A percentile compares a stretch with the other conserved stretches of the same genome.
phyloP scores from a whole-genome alignment of 2,329 filamentous ascomycete genomes.

The Verticillium nubilum region DNA sequence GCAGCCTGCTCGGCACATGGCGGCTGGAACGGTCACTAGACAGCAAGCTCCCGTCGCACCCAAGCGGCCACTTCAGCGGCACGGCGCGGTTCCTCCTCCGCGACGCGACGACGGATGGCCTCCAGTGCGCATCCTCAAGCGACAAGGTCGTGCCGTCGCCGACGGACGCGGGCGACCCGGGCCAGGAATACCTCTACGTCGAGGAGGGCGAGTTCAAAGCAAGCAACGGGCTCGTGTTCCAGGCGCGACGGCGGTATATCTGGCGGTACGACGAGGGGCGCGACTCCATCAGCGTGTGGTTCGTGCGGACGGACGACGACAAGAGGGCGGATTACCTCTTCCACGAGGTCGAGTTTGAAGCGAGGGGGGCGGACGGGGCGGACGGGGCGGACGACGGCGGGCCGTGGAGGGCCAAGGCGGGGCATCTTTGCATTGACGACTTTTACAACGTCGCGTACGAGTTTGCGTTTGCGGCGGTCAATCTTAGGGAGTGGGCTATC shows the following conservation, averaged over 20 bases:
- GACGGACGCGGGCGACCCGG: constrained; percentile 22
- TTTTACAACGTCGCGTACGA: constrained; percentile 66
- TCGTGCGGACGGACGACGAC: constrained; percentile 58
- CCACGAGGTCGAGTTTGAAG: constrained; percentile 62
- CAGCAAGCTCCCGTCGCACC: constrained; percentile 50
- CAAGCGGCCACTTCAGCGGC: constrained; percentile 60
- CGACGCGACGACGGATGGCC: constrained; percentile 48
- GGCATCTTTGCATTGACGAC: constrained; percentile 67
- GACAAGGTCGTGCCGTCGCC: constrained; percentile 3
- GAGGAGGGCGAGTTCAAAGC: constrained; percentile 62
- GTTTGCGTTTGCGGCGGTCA: constrained; percentile 56
- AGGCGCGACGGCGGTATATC: constrained; percentile 61
- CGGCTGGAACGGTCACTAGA: constrained; percentile 51
- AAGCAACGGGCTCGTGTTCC: constrained; percentile 49
- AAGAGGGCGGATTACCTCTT: constrained; percentile 67
- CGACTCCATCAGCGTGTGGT: constrained; percentile 67
- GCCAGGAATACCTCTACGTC: constrained; percentile 61
- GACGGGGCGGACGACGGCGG: constrained; percentile 29
- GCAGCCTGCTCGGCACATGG: constrained; percentile 68
- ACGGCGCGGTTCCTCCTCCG: constrained; percentile 61
- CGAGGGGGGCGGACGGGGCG: constrained; percentile 3
- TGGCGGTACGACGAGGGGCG: constrained; percentile 61
- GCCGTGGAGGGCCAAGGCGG: constrained; percentile 56
- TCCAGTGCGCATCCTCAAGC: neutral
- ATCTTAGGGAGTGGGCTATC: constrained; percentile 52